Percentiles rank a stretch among this genome's conserved stretches.
phyloP scores from a whole-genome alignment of 1,284 basidiomycete genomes.

The Takashimella tepidaria region DNA sequence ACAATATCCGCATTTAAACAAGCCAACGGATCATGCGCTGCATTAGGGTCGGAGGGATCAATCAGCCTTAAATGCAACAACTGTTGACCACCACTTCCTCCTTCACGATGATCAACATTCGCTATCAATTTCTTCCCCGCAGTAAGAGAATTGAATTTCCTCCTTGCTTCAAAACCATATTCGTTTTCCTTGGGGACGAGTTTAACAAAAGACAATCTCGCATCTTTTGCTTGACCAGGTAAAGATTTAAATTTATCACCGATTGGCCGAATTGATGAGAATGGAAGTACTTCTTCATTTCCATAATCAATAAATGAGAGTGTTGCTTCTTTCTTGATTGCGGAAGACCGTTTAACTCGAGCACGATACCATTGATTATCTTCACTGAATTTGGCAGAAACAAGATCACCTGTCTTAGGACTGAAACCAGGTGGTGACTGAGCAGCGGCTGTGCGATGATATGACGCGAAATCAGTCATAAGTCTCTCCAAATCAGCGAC shows the following conservation, averaged over 20 bases:
- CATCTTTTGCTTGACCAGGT: slow-evolving; percentile 58
- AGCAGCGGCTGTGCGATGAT: slow-evolving; percentile 64
- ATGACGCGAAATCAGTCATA: slow-evolving; percentile 85
- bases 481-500: slow-evolving; percentile 85
- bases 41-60: slow-evolving; percentile 68
- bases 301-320: slow-evolving; percentile 55
- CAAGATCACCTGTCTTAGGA: slow-evolving; percentile 78
- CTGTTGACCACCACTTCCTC: too few species aligned
- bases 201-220: slow-evolving; percentile 63
- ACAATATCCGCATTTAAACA: slow-evolving; percentile 80
- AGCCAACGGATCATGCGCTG: slow-evolving; percentile 62
- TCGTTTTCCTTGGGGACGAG: slow-evolving; percentile 71
- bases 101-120: slow-evolving; percentile 81
- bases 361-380: slow-evolving; percentile 94
- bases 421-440: slow-evolving; percentile 59
- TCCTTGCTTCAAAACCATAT: slow-evolving; percentile 74
- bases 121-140: slow-evolving; percentile 86
- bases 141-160: slow-evolving; percentile 75
- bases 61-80: slow-evolving; percentile 79
- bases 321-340: slow-evolving; percentile 62
- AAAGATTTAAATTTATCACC: slow-evolving; percentile 79
- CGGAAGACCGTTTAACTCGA: slow-evolving; percentile 71
- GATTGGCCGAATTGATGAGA: slow-evolving; percentile 65
- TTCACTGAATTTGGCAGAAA: slow-evolving; percentile 61
- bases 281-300: slow-evolving; percentile 77